Conservation (phyloP, 495 filamentous ascomycete species). For the Neurospora sp. region DNA sequence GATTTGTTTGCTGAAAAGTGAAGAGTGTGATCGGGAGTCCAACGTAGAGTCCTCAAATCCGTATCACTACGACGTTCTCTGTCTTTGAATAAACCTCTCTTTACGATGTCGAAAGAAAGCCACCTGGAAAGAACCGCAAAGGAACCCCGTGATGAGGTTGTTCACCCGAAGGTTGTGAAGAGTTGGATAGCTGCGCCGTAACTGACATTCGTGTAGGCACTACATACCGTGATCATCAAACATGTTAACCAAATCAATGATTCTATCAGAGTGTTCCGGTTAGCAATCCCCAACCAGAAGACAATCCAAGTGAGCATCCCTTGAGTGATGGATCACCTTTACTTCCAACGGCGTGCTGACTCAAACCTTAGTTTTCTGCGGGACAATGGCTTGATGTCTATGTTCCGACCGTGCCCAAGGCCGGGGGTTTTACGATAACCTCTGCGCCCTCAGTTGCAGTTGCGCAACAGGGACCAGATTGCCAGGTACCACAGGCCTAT, state of each 20-base stretch:
- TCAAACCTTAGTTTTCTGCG: conserved; percentile 52
- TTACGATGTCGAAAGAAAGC: conserved; percentile 18
- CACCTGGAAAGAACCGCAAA: conserved; percentile 59
- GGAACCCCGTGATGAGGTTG: conserved; percentile 53
- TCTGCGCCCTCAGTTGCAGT: conserved; percentile 48
- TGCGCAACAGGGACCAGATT: conserved; percentile 47
- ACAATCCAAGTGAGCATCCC: conserved; percentile 19
- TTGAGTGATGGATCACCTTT: background rate
- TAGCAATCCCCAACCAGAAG: conserved; percentile 16
- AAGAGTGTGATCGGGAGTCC: background rate
- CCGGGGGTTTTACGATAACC: conserved; percentile 84
- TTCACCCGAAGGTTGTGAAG: background rate
- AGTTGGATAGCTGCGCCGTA: background rate
- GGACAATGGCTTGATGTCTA: conserved; percentile 91
- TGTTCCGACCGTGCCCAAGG: conserved; percentile 52
- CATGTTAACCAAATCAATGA: conserved; percentile 25
- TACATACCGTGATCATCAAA: conserved; percentile 28
- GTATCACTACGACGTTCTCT: background rate
- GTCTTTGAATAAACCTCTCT: background rate
- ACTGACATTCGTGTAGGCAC: conserved; percentile 24
- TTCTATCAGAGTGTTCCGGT: conserved; percentile 29
- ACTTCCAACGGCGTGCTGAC: background rate
- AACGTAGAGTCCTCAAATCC: background rate
- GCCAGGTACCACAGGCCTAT: conserved; percentile 5
- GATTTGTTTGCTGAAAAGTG: background rate